A percentile compares a stretch with the other conserved stretches of the same genome.
Conservation (phyloP, 2,329 filamentous ascomycete genomes). For the Claviceps sorghi region DNA sequence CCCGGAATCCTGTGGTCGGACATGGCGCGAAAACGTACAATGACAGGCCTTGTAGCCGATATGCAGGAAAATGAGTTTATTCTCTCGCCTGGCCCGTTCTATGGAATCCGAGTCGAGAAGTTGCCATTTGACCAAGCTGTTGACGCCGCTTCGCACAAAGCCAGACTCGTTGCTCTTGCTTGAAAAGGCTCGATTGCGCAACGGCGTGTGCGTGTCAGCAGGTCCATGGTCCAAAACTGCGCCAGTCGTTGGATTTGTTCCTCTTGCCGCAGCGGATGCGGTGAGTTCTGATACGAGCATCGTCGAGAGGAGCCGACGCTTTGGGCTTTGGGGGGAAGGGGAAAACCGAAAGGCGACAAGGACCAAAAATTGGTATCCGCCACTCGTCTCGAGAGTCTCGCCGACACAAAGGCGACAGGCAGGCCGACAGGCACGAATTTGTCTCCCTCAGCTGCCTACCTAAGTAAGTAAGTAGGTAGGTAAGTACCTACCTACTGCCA, state of each 20-base stretch:
- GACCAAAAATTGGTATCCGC: not conserved
- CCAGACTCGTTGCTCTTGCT: slow-evolving; percentile 26
- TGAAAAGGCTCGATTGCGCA: slow-evolving; percentile 22
- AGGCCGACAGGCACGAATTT: not conserved
- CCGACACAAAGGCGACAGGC: not conserved
- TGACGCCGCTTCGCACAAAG: slow-evolving; percentile 55
- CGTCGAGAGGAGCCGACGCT: not conserved
- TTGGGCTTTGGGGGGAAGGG: not conserved
- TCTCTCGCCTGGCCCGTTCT: slow-evolving; percentile 60
- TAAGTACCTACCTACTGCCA: not conserved
- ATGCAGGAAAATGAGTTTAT: slow-evolving; percentile 83
- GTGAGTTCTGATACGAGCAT: slow-evolving; percentile 26
- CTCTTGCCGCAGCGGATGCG: slow-evolving; percentile 20
- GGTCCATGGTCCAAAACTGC: slow-evolving; percentile 2
- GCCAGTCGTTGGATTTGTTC: slow-evolving; percentile 11
- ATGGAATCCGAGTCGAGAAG: slow-evolving; percentile 67
- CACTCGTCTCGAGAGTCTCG: not conserved
- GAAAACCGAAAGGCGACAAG: no score
- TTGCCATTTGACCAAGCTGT: slow-evolving; percentile 87
- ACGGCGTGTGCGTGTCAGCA: slow-evolving; percentile 8
- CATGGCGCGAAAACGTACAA: slow-evolving; percentile 41
- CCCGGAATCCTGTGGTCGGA: not conserved
- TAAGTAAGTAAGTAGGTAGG: no score
- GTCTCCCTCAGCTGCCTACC: no score
- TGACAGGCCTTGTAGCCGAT: slow-evolving; percentile 94